Evolutionary conservation across 306 rosid genomes (phyloP), one percentile per base, ranked within the genome.

Genomic region (Abrus precatorius): DNA sequence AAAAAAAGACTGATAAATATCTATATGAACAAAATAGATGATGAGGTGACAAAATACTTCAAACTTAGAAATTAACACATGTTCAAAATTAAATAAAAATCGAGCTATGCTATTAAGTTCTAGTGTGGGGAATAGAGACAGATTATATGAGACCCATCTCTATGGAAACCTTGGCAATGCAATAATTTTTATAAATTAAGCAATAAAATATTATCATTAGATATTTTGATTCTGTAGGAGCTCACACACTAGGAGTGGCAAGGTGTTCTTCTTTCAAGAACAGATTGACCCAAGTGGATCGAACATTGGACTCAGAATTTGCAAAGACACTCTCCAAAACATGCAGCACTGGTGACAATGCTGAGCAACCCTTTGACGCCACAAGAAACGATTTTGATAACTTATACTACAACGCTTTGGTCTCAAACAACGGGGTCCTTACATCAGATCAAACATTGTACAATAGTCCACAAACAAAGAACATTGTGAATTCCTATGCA

Each of bases 191-290:
- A 6, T 38, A 69, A 14, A 53, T 14, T 38, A 40, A 7, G 33
- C 29, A 44, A 11, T 10, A 59, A 75, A 49, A n/a, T 5, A 7
- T 47, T 9, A 48, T 9, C 32, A 30, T 30, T 53, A 13, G 3
- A 6, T 1, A 60, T 38, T 72, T 36, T 63, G 33, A 33, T 20
- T 64, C 0, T 66, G 67, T 50, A 91, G 98, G 98, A 34, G 98
- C 90, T 29, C 98, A 92, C 65, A 91, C 98, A 5, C 50, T 94
- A 41, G 98, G 98, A 57, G 94, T 87, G 30, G 97, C 98, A 63
- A 85, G 93, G 81, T 94, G 98, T 79, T 34, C 87, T 2, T 87
- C 94, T 0, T 94, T 94, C 88, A 90, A 92, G 75, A 72, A 27
- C 73, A 68, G 98, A 60, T 54, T 94, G 27, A 50, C 29, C 33